Evolutionary conservation across 139 green algal species (phyloP).

Genomic region (Mesotaenium endlicherianum): DNA sequence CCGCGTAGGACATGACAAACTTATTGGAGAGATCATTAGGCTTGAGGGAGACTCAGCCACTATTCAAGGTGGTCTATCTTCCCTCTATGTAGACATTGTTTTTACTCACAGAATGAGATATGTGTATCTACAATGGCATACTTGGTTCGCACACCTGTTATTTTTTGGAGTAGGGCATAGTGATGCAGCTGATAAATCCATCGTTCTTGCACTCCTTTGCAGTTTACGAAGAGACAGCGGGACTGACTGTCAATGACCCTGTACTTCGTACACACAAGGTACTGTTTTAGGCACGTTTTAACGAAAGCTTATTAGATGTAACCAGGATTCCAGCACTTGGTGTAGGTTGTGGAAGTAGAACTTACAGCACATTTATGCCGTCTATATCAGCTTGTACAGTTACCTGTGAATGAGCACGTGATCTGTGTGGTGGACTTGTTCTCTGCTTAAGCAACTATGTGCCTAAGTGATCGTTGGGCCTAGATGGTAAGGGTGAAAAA

Average conservation of each 20-base stretch:
- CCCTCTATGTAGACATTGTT: neutral
- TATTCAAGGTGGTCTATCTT: conserved; percentile 71
- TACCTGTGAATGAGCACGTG: too few species aligned
- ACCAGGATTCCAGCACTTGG: neutral
- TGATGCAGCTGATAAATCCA: neutral
- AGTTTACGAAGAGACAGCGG: conserved; percentile 97
- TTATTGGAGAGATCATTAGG: conserved; percentile 99
- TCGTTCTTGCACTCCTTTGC: neutral
- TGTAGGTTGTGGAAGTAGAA: neutral
- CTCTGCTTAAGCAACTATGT: too few species aligned
- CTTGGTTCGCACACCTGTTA: too few species aligned
- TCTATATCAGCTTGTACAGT: neutral
- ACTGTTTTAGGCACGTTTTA: neutral
- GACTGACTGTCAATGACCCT: conserved; percentile 88
- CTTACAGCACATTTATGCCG: neutral
- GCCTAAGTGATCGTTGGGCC: too few species aligned
- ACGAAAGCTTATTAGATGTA: neutral
- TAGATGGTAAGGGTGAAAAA: too few species aligned
- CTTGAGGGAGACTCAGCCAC: conserved; percentile 94
- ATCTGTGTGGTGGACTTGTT: too few species aligned
- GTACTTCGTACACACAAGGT: conserved; percentile 81
- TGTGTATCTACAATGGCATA: too few species aligned
- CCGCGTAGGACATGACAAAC: conserved; percentile 84
- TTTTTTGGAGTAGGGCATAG: neutral
- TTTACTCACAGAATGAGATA: too few species aligned